phyloP scores from a whole-genome alignment of 139 green algal species.

The Picochlorum sp. region DNA sequence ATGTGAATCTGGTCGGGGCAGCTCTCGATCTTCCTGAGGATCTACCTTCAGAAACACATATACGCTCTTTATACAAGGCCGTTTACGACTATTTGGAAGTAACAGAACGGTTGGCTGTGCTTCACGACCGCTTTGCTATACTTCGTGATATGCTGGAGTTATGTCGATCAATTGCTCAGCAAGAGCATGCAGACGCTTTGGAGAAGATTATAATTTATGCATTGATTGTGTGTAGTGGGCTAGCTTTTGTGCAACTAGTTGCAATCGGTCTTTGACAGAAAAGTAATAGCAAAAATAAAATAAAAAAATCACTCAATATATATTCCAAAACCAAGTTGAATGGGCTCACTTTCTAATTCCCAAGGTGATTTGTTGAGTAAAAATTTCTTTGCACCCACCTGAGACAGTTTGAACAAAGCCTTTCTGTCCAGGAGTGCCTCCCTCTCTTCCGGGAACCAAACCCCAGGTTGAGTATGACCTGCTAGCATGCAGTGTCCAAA shows the following conservation, averaged over 20 bases:
- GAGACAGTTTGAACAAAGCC: constrained; percentile 36
- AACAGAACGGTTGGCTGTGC: constrained; percentile 8
- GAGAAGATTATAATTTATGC: constrained; percentile 47
- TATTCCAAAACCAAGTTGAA: constrained; percentile 56
- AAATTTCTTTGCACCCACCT: constrained; percentile 46
- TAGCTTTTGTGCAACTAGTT: constrained; percentile 11
- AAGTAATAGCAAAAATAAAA: background rate
- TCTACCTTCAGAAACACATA: constrained; percentile 49
- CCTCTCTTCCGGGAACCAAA: constrained; percentile 92
- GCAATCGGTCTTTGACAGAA: background rate
- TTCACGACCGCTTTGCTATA: constrained; percentile 41
- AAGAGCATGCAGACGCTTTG: constrained; percentile 41
- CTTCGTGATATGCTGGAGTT: constrained; percentile 72
- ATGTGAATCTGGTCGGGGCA: constrained; percentile 47
- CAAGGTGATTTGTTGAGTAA: constrained; percentile 63
- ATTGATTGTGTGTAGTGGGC: constrained; percentile 10
- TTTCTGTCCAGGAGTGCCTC: constrained; percentile 36
- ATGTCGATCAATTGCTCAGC: constrained; percentile 16
- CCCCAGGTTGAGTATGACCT: constrained; percentile 70
- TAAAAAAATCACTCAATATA: constrained; percentile 23
- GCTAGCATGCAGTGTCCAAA: constrained; percentile 64
- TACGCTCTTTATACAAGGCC: constrained; percentile 57
- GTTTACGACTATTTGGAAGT: constrained; percentile 9
- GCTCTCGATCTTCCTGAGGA: constrained; percentile 48
- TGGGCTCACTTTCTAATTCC: constrained; percentile 55